Evolutionary conservation across 495 filamentous ascomycete genomes (phyloP).

Genomic region (Podospora comata): DNA sequence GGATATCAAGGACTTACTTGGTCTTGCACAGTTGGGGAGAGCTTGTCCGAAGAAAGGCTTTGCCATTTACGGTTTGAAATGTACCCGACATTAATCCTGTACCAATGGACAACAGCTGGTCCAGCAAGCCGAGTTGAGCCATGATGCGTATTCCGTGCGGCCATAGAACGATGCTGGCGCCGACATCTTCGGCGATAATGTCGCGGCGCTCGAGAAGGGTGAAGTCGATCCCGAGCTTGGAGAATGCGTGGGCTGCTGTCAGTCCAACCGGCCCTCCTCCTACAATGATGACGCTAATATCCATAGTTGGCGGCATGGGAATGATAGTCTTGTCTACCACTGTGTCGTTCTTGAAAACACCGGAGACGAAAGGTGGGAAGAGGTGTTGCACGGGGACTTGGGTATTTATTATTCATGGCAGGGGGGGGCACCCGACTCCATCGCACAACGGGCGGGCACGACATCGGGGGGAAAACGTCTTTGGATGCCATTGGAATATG

Average conservation of each 20-base stretch:
- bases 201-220: constrained; percentile 45
- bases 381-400: not conserved
- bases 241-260: constrained; percentile 47
- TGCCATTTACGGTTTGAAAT: constrained; percentile 1
- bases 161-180: constrained; percentile 40
- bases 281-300: constrained; percentile 36
- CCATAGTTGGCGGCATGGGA: not conserved
- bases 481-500: not conserved
- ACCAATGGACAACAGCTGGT: constrained; percentile 12
- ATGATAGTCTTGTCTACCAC: not conserved
- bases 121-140: constrained; percentile 47
- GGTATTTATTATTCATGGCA: not conserved
- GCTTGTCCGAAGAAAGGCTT: constrained; percentile 16
- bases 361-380: not conserved
- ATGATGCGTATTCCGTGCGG: constrained; percentile 37
- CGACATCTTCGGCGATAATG: constrained; percentile 37
- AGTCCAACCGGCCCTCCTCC: constrained; percentile 51
- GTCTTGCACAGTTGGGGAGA: constrained; percentile 22
- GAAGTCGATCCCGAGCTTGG: constrained; percentile 45
- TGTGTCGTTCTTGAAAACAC: not conserved
- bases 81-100: not conserved
- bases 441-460: not conserved
- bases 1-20: not conserved
- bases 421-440: too few species aligned
- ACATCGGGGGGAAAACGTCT: not conserved